Evolutionary conservation across 106 monocot species (phyloP), one percentile per base, ranked within the genome.

Genomic region (Dendrobium nobile): DNA sequence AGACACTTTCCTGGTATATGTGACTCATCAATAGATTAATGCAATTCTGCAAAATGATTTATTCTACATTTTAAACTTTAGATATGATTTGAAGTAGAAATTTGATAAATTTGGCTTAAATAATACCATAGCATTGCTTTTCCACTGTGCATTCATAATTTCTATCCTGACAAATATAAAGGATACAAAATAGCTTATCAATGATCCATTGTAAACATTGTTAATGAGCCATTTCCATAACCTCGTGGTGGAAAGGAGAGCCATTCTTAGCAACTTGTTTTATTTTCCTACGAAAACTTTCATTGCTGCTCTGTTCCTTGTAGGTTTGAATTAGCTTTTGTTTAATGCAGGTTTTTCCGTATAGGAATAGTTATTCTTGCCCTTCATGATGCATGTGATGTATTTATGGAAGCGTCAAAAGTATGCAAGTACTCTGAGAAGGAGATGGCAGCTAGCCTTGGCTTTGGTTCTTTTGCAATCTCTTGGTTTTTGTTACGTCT

Each of bases 381-480:
- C 5, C 72, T 97, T 70, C 96, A 97, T 85, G 96, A 97, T 83
- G 81, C 90, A 41, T 84, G 92, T 82, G 96, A 97, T 87, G 88
- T 97, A 22, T 97, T 97, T 82, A 65, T 97, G 24, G 96, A 97
- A 91, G 86, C 85, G 45, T 92, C 94, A 64, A 97, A 97, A 88
- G 45, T 97, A 11, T 97, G 87, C 86, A 97, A 97, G 79, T 97
- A 97, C 77, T 89, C 93, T 3, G 96, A 92, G 79, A 86, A 88
- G 75, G 96, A 97, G 81, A 80, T 88, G 7, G 88, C 73, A 45
- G 96, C 96, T 78, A 97, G 96, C 82, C 40, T 92, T 4, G 86
- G 77, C 78, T 97, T 97, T 82, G 96, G 89, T 27, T 79, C 90
- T 75, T 97, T 97, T 84, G 96, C 96, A 19, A 9, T 89, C 45